Percentiles rank a stretch among this genome's conserved stretches.
Conservation (phyloP, 768 basidiomycete species). For the Phylloporus sp. region DNA sequence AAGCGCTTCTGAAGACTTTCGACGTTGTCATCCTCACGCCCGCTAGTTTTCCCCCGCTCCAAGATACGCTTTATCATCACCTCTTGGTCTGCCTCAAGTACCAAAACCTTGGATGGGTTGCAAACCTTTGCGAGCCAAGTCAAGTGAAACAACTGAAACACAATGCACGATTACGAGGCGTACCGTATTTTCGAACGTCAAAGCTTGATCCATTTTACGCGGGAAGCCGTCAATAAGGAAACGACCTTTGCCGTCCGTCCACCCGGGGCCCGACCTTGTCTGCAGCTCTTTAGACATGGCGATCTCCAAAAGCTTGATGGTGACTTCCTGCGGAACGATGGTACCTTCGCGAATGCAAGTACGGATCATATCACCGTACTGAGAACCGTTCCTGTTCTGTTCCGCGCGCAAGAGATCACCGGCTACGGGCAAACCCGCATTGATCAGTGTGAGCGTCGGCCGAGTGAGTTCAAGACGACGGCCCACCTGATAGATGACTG, state of each 20-base stretch:
- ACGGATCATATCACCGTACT: conserved; percentile 80
- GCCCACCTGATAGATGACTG: conserved; percentile 85
- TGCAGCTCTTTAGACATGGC: conserved; percentile 72
- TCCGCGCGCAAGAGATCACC: conserved; percentile 98
- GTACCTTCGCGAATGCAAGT: conserved; percentile 85
- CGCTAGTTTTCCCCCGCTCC: conserved; percentile 89
- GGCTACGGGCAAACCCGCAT: conserved; percentile 43
- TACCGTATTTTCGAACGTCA: conserved; percentile 84
- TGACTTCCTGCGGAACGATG: conserved; percentile 96
- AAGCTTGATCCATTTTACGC: conserved; percentile 96
- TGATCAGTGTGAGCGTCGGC: conserved; percentile 8
- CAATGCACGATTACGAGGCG: conserved; percentile 16
- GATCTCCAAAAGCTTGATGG: conserved; percentile 90
- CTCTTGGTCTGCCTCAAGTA: conserved; percentile 82
- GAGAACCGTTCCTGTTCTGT: conserved; percentile 78
- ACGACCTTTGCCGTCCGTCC: conserved; percentile 68
- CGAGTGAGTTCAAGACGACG: background rate
- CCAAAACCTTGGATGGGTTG: conserved; percentile 71
- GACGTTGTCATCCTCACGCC: conserved; percentile 89
- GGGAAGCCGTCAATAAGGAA: conserved; percentile 98
- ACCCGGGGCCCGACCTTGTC: conserved; percentile 44
- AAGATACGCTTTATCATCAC: conserved; percentile 83
- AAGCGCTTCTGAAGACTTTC: conserved; percentile 98
- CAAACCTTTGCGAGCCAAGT: conserved; percentile 56
- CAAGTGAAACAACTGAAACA: background rate